These are phyloP conservation scores for Saxispiralis lemnorum DNA, from an alignment of 495 filamentous ascomycete species.

Conservation along the genomic window DNA sequence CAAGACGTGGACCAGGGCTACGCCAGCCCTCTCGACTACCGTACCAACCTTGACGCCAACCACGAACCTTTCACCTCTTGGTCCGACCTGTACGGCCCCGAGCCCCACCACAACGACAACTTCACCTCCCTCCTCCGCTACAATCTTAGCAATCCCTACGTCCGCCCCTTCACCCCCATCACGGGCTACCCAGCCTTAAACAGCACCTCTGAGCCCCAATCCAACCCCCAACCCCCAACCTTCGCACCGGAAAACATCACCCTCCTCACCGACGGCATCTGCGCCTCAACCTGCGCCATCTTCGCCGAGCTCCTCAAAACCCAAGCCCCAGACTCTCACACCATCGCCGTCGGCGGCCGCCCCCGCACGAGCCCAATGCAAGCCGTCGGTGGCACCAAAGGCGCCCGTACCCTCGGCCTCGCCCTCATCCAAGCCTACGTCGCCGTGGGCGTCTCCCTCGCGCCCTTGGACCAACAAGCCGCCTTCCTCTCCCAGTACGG, in stretches of 20 bases:
- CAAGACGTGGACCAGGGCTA: neutral
- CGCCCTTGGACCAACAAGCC: neutral
- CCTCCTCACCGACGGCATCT: slow-evolving; percentile 29
- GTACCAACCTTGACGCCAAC: neutral
- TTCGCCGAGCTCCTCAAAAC: slow-evolving; percentile 37
- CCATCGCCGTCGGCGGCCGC: slow-evolving; percentile 33
- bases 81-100: slow-evolving; percentile 35
- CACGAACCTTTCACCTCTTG: slow-evolving; percentile 24
- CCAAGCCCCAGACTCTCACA: slow-evolving; percentile 27
- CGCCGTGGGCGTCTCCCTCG: neutral
- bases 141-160: slow-evolving; percentile 3
- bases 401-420: slow-evolving; percentile 3
- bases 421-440: neutral
- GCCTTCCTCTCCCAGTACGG: neutral
- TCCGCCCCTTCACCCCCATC: slow-evolving; percentile 9
- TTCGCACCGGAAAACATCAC: slow-evolving; percentile 22
- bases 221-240: slow-evolving; percentile 15
- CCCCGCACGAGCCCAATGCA: slow-evolving; percentile 24
- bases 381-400: slow-evolving; percentile 20
- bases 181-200: slow-evolving; percentile 23
- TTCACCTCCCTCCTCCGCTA: slow-evolving; percentile 29
- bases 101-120: slow-evolving; percentile 25
- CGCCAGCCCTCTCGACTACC: slow-evolving; percentile 3
- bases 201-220: slow-evolving; percentile 19
- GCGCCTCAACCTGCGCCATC: slow-evolving; percentile 34